phyloP scores from a whole-genome alignment of 257 asterid species.

The Solanum virginianum region DNA sequence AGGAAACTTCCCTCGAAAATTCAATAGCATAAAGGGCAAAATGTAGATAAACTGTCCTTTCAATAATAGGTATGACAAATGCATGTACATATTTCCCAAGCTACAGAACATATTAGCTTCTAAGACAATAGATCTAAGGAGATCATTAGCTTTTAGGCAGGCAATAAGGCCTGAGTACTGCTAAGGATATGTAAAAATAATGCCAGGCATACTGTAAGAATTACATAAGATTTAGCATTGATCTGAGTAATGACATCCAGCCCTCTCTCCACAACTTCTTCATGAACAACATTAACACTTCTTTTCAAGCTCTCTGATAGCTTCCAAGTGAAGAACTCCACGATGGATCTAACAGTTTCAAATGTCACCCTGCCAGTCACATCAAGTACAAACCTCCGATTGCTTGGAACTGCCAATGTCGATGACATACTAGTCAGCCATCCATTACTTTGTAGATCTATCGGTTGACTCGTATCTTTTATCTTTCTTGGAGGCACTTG shows the following conservation, averaged over 20 bases:
- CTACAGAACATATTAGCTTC: background rate
- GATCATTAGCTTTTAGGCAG: constrained; percentile 30
- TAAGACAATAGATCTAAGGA: background rate
- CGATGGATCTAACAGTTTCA: constrained; percentile 65
- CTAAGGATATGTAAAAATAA: constrained; percentile 54
- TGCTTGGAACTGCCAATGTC: constrained; percentile 74
- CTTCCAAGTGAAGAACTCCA: constrained; percentile 57
- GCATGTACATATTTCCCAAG: background rate
- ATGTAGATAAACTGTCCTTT: background rate
- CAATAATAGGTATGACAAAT: background rate
- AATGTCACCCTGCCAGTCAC: constrained; percentile 90
- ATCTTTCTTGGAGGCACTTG: constrained; percentile 17
- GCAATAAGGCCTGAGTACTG: constrained; percentile 39
- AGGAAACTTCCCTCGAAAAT: background rate
- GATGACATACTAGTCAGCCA: constrained; percentile 77
- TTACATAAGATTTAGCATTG: constrained; percentile 67
- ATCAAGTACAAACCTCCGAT: constrained; percentile 71
- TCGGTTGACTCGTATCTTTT: constrained; percentile 10
- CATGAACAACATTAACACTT: constrained; percentile 45
- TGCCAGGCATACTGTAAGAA: constrained; percentile 66
- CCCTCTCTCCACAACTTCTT: constrained; percentile 63
- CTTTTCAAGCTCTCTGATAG: constrained; percentile 44
- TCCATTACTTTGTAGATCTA: constrained; percentile 34
- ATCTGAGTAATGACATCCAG: constrained; percentile 60
- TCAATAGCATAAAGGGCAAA: background rate